Evolutionary conservation across 257 asterid species (phyloP), one percentile per base, ranked within the genome.

Genomic region (Ligustrum vulgare): DNA sequence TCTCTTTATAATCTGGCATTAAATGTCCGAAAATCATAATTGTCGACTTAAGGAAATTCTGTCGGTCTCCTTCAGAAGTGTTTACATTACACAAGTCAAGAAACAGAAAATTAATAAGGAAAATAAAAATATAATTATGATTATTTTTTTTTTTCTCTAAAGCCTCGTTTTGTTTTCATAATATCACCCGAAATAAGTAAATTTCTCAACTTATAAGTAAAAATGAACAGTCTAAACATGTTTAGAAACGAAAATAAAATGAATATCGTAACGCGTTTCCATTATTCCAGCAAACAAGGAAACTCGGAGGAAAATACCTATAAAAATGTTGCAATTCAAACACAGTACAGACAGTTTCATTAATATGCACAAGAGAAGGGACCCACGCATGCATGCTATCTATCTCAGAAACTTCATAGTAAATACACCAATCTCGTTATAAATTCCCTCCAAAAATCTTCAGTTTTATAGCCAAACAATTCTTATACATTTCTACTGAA

Each of bases 361-460:
- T 65, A 65, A 65, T 64, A 56, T 45, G 47, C 36, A 56, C 31
- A 22, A 67, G 47, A 41, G 45, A 9, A 12, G 45, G 80, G 76
- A 80, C 86, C 35, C 74, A 16, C 69, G 45, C 79, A 16, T 71
- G 45, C 79, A 73, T 62, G 18, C 78, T 67, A 16, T 74, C 66
- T 73, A 72, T 80, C 89, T 32, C 51, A 56, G 93, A 89, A 89
- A 43, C 87, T 83, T 89, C 90, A 70, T 75, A 43, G 58, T 25
- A 34, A 70, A 15, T 20, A 8, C 35, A 25, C 72, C 25, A 77
- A 7, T 18, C 25, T 31, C 51, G 32, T 20, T 64, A 82, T 79
- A 71, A 77, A 69, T 64, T 80, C 83, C 75, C 85, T 62, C 75
- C 80, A 25, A 43, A 41, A 23, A 75, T 51, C 76, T 22, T 11